A percentile compares a stretch with the other conserved stretches of the same genome.
Evolutionary conservation across 345 rosid genomes (phyloP).

Genomic region (Stellera chamaejasme): DNA sequence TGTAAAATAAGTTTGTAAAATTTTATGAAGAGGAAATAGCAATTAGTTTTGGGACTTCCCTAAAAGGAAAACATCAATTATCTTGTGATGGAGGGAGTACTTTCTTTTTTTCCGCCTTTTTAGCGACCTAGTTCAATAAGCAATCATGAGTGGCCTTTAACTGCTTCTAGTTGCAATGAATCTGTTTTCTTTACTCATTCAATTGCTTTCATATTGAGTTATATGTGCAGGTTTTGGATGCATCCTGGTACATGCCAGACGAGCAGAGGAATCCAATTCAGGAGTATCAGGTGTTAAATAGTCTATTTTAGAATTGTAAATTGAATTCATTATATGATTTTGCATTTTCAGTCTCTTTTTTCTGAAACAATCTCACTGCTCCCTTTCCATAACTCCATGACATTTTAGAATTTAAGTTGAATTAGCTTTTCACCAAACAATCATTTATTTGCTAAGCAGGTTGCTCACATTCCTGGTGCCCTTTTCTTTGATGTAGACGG

Average conservation of each 20-base stretch:
- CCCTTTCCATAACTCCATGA: background rate
- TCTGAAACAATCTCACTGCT: constrained; percentile 1
- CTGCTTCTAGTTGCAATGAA: background rate
- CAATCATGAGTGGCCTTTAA: background rate
- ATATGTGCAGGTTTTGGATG: constrained; percentile 72
- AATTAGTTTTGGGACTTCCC: too few relatives aligned
- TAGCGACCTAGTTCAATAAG: too few relatives aligned
- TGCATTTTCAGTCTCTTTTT: background rate
- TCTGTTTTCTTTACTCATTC: constrained; percentile 1
- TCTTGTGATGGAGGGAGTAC: too few relatives aligned
- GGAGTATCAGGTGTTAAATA: constrained; percentile 78
- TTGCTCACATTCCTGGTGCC: constrained; percentile 97
- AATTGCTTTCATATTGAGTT: background rate
- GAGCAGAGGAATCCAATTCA: constrained; percentile 96
- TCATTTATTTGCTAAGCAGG: constrained; percentile 33
- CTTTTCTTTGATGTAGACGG: constrained; percentile 98
- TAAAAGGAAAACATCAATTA: too few relatives aligned
- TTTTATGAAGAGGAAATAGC: too few relatives aligned
- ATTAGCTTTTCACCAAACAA: constrained; percentile 11
- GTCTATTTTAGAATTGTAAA: constrained; percentile 4
- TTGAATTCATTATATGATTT: background rate
- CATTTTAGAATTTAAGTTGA: background rate
- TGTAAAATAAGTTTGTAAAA: too few relatives aligned
- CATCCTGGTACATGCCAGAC: constrained; percentile 99
- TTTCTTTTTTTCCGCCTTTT: too few relatives aligned